Percentiles rank a stretch among this genome's conserved stretches.
These are phyloP conservation scores for Echria macrotheca DNA, from an alignment of 495 filamentous ascomycete species.

Conservation along the genomic window DNA sequence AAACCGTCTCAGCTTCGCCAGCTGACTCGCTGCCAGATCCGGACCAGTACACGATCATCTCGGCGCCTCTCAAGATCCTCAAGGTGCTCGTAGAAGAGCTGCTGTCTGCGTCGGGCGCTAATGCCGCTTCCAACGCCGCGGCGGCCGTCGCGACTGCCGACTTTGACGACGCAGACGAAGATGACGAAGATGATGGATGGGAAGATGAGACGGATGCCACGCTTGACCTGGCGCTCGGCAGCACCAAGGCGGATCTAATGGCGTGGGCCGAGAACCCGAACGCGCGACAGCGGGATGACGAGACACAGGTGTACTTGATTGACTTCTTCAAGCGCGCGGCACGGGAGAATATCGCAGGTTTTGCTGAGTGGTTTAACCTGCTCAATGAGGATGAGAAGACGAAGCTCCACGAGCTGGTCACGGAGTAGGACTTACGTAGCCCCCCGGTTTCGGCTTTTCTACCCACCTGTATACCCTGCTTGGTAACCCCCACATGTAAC, in stretches of 20 bases:
- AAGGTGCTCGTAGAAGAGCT: slow-evolving; percentile 94
- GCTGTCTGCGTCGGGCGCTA: slow-evolving; percentile 50
- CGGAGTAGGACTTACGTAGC: slow-evolving; percentile 11
- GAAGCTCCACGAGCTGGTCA: slow-evolving; percentile 52
- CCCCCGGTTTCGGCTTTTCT: too few species aligned
- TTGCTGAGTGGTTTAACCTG: slow-evolving; percentile 64
- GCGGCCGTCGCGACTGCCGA: slow-evolving; percentile 48
- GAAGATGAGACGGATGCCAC: slow-evolving; percentile 71
- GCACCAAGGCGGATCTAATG: slow-evolving; percentile 74
- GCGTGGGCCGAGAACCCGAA: slow-evolving; percentile 56
- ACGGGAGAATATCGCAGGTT: slow-evolving; percentile 59
- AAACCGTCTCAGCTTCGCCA: not conserved
- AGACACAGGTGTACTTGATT: slow-evolving; percentile 76
- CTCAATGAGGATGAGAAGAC: slow-evolving; percentile 69
- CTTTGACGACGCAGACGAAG: slow-evolving; percentile 50
- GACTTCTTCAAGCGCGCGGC: slow-evolving; percentile 76
- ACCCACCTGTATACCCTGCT: too few species aligned
- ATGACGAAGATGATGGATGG: slow-evolving; percentile 74
- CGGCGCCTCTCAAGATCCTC: slow-evolving; percentile 86
- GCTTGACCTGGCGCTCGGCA: slow-evolving; percentile 63
- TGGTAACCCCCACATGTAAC: too few species aligned
- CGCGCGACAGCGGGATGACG: slow-evolving; percentile 73
- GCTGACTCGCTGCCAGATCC: slow-evolving; percentile 52
- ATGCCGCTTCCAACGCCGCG: slow-evolving; percentile 40
- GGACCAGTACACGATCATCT: slow-evolving; percentile 81